A percentile compares a stretch with the other conserved stretches of the same genome.
Conservation (phyloP, 2,329 filamentous ascomycete species). For the Paecilomyces niveus region DNA sequence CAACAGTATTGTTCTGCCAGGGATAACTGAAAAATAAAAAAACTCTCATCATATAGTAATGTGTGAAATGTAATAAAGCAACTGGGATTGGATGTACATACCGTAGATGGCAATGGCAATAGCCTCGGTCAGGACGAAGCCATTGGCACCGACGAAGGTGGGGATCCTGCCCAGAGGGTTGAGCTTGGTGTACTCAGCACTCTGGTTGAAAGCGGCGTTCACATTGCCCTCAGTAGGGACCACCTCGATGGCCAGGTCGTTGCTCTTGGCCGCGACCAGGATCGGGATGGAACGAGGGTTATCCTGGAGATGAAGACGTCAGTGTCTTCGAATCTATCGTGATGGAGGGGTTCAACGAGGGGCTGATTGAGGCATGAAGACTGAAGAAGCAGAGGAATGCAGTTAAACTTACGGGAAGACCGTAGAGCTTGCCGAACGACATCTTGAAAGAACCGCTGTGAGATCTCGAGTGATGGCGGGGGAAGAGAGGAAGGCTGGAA, state of each 20-base stretch:
- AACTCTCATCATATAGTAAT: constrained; percentile 63
- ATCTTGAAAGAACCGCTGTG: constrained; percentile 50
- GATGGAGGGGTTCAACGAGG: neutral
- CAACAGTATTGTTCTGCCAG: constrained; percentile 96
- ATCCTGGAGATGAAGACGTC: constrained; percentile 48
- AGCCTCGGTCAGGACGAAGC: constrained; percentile 78
- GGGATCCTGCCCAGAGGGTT: constrained; percentile 89
- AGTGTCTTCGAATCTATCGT: constrained; percentile 18
- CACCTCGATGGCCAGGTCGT: constrained; percentile 84
- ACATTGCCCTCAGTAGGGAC: constrained; percentile 51
- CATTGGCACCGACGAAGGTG: constrained; percentile 86
- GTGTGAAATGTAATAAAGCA: constrained; percentile 9
- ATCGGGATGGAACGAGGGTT: constrained; percentile 87
- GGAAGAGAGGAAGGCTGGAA: constrained; percentile 11
- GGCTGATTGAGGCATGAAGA: constrained; percentile 4
- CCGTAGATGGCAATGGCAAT: constrained; percentile 97
- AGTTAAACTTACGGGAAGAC: constrained; percentile 59
- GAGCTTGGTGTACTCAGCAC: constrained; percentile 72
- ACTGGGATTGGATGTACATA: constrained; percentile 50
- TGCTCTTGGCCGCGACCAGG: constrained; percentile 93
- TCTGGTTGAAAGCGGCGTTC: constrained; percentile 56
- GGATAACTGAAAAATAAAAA: constrained; percentile 82
- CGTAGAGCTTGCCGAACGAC: constrained; percentile 98
- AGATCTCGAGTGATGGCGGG: constrained; percentile 10
- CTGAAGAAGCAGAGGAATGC: neutral